Evolutionary conservation across 768 basidiomycete species (phyloP).

Genomic region (Tylopilus balloui): DNA sequence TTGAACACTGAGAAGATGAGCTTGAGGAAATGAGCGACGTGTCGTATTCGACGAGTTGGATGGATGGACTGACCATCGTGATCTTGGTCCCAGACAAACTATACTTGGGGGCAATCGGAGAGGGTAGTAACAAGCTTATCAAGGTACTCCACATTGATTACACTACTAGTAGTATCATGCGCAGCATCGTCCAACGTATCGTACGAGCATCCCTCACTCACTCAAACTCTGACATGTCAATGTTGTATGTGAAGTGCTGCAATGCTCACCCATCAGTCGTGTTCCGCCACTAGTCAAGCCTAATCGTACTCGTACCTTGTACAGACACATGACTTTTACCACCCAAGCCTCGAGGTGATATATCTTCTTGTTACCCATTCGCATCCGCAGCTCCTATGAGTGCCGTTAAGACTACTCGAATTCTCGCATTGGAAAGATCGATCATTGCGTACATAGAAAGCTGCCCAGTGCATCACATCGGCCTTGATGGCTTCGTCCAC

Average conservation of each 20-base stretch:
- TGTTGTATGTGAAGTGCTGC: constrained; percentile 31
- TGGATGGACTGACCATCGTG: constrained; percentile 24
- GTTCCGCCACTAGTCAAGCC: not conserved
- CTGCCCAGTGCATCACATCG: constrained; percentile 97
- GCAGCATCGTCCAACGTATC: not conserved
- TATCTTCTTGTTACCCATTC: constrained; percentile 89
- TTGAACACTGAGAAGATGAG: constrained; percentile 99
- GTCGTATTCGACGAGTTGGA: not conserved
- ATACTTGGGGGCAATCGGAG: too few species aligned
- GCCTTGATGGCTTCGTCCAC: constrained; percentile 89
- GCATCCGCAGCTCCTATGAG: constrained; percentile 87
- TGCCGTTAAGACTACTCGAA: not conserved
- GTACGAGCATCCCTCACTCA: constrained; percentile 9
- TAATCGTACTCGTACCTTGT: constrained; percentile 61
- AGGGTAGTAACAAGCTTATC: not conserved
- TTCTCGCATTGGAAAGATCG: not conserved
- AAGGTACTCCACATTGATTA: not conserved
- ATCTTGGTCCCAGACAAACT: not conserved
- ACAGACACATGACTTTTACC: constrained; percentile 90
- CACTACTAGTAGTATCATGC: too few species aligned
- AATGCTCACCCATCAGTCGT: not conserved
- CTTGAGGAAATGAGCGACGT: constrained; percentile 30
- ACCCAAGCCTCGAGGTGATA: constrained; percentile 98
- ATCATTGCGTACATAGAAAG: constrained; percentile 79
- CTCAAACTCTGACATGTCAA: constrained; percentile 35